Percentiles rank a stretch among this genome's conserved stretches.
Evolutionary conservation across 225 moss, liverwort and hornwort species (phyloP).

Genomic region (Climacium dendroides): DNA sequence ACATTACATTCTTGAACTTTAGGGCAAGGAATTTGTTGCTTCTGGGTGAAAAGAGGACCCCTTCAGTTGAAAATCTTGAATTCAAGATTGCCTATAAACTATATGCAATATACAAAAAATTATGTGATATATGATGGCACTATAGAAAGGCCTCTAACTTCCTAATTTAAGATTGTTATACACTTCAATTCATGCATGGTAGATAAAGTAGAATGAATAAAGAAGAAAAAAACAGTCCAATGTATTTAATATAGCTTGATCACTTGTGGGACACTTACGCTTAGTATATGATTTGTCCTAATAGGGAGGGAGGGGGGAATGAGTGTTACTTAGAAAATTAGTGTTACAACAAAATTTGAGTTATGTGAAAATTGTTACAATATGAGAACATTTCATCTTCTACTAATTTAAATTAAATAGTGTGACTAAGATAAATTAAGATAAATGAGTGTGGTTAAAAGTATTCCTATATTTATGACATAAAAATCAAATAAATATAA

Average conservation of each 20-base stretch:
- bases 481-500: neutral
- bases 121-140: neutral
- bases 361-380: neutral
- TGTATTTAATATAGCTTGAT: neutral
- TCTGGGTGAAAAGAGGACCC: neutral
- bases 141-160: neutral
- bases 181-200: neutral
- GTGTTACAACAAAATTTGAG: accelerated
- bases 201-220: neutral
- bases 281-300: neutral
- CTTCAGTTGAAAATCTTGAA: neutral
- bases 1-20: neutral
- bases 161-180: neutral
- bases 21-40: neutral
- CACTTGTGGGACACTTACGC: accelerated
- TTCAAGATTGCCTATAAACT: neutral
- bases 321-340: accelerated
- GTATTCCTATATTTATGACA: neutral
- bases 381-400: neutral
- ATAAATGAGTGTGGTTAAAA: neutral
- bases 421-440: accelerated
- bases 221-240: accelerated
- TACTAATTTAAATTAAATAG: neutral
- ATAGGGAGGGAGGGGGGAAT: neutral
- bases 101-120: neutral